phyloP scores from a whole-genome alignment of 2,329 filamentous ascomycete species.

The Epichloe sibirici region DNA sequence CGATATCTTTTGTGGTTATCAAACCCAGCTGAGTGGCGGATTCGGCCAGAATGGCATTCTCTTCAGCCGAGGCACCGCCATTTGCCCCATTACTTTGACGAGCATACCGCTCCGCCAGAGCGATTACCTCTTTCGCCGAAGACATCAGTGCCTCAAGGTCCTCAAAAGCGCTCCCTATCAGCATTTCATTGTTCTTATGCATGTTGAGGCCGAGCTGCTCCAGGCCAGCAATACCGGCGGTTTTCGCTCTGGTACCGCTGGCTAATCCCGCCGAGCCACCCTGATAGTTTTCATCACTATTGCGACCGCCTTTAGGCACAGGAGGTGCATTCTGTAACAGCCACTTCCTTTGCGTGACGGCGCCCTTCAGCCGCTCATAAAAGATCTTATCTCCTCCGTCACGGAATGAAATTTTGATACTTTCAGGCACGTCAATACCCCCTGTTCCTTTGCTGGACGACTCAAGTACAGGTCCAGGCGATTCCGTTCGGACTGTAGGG shows the following conservation, averaged over 20 bases:
- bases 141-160: constrained; percentile 95
- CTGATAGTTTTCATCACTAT: constrained; percentile 23
- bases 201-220: constrained; percentile 76
- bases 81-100: constrained; percentile 49
- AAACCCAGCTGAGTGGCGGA: constrained; percentile 70
- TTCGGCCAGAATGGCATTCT: constrained; percentile 64
- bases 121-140: constrained; percentile 90
- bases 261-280: constrained; percentile 13
- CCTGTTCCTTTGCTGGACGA: constrained; percentile 14
- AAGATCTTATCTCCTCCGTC: constrained; percentile 83
- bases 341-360: constrained; percentile 91
- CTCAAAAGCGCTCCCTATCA: constrained; percentile 90
- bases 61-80: constrained; percentile 52
- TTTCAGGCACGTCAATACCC: constrained; percentile 50
- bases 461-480: constrained; percentile 60
- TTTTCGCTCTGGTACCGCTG: constrained; percentile 34
- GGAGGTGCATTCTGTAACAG: constrained; percentile 81
- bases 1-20: constrained; percentile 90
- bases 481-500: constrained; percentile 47
- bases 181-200: constrained; percentile 82
- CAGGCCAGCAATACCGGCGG: constrained; percentile 81
- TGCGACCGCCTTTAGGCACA: constrained; percentile 51
- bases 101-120: constrained; percentile 79
- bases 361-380: constrained; percentile 74
- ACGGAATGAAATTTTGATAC: constrained; percentile 85